Evolutionary conservation across 2,329 filamentous ascomycete species (phyloP), one percentile per base, ranked within the genome.

Genomic region (Aspergillus oerlinghausenensis): DNA sequence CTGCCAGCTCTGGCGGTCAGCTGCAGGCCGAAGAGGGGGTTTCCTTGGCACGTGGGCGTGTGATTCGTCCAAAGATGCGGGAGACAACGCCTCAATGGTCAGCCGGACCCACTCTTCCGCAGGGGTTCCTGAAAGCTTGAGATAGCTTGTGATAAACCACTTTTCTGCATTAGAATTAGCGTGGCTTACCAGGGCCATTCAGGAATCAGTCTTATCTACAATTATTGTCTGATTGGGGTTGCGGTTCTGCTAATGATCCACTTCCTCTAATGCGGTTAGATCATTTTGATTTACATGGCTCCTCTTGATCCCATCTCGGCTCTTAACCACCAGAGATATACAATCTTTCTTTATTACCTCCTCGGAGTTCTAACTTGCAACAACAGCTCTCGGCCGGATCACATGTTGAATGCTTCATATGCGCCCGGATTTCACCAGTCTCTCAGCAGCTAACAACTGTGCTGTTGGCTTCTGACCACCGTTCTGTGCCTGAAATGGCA

Each of bases 21-120:
- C 55, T 55, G 52, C 58, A 55, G 49, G 10, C 10, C 21, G 21
- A 50, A 51, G 55, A 55, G 60, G 58, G 62, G 57, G 53, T 32
- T 19, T 50, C 54, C 52, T 57, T 59, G 61, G 56, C 63, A 65
- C 63, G 63, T 65, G 63, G 60, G 42, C 28, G 35, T 49, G 52
- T 63, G 57, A 59, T 60, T 62, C 54, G 59, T 48, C 52, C 32
- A 51, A 43, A 50, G 14, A 5, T 10, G 26, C 38, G 40, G 53
- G 47, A 23, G 10, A 3, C 11, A 3, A 7, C n/a, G 43, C 21
- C 23, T 47, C 9, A 47, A 26, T 25, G 21, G 43, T 47, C 48
- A 54, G 42, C 26, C 32, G 29, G 43, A 17, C 48, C 9, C 19
- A 42, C 48, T 47, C 43, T 29, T 2, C 0, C 38, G 52, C 47